phyloP scores from a whole-genome alignment of 768 basidiomycete species.

The Russula vinacea region DNA sequence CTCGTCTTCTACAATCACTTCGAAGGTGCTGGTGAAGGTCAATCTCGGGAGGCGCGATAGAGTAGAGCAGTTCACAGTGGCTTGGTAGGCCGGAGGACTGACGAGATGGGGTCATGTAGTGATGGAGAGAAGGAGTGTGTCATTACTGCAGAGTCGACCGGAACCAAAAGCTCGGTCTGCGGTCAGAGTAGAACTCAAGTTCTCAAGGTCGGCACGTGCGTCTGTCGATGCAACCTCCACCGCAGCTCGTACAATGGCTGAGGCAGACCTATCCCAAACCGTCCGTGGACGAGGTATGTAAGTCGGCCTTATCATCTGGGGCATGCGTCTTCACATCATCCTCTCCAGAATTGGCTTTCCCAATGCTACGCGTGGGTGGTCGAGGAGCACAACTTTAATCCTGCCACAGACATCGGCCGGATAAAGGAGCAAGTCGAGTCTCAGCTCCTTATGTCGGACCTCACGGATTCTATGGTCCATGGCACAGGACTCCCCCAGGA shows the following conservation, averaged over 20 bases:
- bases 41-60: too few relatives aligned
- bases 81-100: too few relatives aligned
- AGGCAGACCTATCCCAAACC: conserved; percentile 56
- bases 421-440: conserved; percentile 55
- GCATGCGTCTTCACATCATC: conserved; percentile 6
- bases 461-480: conserved; percentile 65
- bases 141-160: background rate
- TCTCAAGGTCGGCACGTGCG: too few relatives aligned
- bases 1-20: too few relatives aligned
- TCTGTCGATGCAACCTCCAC: conserved; percentile 35
- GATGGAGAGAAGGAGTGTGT: too few relatives aligned
- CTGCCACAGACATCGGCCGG: conserved; percentile 45
- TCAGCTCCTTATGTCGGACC: conserved; percentile 71
- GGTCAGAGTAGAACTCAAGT: too few relatives aligned
- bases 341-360: conserved; percentile 65
- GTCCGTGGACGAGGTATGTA: conserved; percentile 58
- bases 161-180: too few relatives aligned
- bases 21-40: too few relatives aligned
- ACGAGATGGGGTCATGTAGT: too few relatives aligned
- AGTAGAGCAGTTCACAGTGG: too few relatives aligned
- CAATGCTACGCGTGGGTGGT: conserved; percentile 67
- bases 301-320: background rate
- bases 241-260: conserved; percentile 51
- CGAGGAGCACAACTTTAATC: conserved; percentile 47
- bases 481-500: conserved; percentile 64